Evolutionary conservation across 2,329 filamentous ascomycete species (phyloP), one percentile per base, ranked within the genome.

Genomic region (Coniochaeta hoffmannii): DNA sequence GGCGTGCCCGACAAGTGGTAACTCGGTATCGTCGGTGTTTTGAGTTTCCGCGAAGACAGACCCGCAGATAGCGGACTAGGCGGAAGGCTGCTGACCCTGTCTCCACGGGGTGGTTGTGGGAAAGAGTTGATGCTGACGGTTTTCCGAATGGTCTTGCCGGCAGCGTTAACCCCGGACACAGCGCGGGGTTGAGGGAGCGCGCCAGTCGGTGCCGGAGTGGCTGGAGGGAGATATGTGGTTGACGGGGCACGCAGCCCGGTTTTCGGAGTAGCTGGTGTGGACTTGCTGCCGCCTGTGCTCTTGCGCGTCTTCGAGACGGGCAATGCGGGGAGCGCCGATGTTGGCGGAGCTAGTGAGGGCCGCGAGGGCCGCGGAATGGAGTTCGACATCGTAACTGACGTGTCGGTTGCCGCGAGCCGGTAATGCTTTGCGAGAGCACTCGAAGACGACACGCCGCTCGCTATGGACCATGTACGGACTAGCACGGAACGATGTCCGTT

Each of bases 121-220:
- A 97, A 97, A 1, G 90, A 87, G 67, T 92, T 93, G 66, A 97
- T 96, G 77, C 92, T 97, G 65, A 96, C 87, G 1, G 89, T 89
- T 72, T 95, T 95, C 59, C 91, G 85, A 55, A 97, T 72, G 1
- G 86, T 83, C 69, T 86, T 92, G 26, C 84, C 83, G 5, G 82
- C 75, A 31, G 75, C 75, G 59, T 82, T 85, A 14, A 83, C 72
- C 34, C 75, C 76, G 9, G 83, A 77, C 6, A 77, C 71, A 2
- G 80, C 76, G 57, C 80, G 81, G 17, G 82, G 74, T 15, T 82
- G 76, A 5, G 82, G 79, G 11, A 86, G 71, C 52, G 77, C 75
- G 5, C 79, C 77, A 10, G 75, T 76, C 7, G 81, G 74, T 34
- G 77, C 74, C 30, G 81, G 76, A 36, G 78, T 73, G 35, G 75